Conservation (phyloP, 2,329 filamentous ascomycete genomes). For the Fusarium clavum region DNA sequence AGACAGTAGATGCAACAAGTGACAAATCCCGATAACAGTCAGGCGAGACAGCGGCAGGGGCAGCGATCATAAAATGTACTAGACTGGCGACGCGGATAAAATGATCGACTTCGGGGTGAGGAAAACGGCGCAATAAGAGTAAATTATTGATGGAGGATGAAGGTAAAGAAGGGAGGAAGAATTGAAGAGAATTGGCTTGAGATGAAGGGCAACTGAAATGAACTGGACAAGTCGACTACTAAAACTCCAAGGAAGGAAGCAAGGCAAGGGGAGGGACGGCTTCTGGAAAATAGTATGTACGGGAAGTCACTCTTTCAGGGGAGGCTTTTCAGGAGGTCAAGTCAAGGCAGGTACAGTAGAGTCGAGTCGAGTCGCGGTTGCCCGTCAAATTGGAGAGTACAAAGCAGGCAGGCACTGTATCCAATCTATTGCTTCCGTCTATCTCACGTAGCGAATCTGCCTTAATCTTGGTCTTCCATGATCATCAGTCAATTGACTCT, state of each 20-base stretch:
- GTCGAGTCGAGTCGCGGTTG: constrained; percentile 21
- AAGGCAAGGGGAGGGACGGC: constrained; percentile 23
- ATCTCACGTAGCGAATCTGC: constrained; percentile 20
- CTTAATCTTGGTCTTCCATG: constrained; percentile 32
- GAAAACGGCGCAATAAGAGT: constrained; percentile 5
- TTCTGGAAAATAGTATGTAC: constrained; percentile 42
- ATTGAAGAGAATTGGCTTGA: constrained; percentile 13
- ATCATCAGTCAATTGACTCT: constrained; percentile 38
- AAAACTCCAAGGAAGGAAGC: constrained; percentile 24
- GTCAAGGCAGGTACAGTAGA: not conserved
- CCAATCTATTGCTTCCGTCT: constrained; percentile 13
- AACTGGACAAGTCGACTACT: constrained; percentile 39
- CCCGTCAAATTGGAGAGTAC: constrained; percentile 25
- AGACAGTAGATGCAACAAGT: constrained; percentile 28
- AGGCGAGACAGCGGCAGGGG: constrained; percentile 31
- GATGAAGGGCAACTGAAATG: constrained; percentile 19
- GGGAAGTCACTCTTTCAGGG: constrained; percentile 28
- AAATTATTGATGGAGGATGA: constrained; percentile 11
- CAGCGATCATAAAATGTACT: constrained; percentile 16
- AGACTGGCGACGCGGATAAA: constrained; percentile 22
- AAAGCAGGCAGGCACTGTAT: constrained; percentile 8
- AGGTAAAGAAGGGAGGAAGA: constrained; percentile 19
- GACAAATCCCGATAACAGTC: constrained; percentile 35
- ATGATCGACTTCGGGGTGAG: constrained; percentile 44
- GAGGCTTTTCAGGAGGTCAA: constrained; percentile 36